Conservation (phyloP, 768 basidiomycete genomes). For the Boletus sp. region DNA sequence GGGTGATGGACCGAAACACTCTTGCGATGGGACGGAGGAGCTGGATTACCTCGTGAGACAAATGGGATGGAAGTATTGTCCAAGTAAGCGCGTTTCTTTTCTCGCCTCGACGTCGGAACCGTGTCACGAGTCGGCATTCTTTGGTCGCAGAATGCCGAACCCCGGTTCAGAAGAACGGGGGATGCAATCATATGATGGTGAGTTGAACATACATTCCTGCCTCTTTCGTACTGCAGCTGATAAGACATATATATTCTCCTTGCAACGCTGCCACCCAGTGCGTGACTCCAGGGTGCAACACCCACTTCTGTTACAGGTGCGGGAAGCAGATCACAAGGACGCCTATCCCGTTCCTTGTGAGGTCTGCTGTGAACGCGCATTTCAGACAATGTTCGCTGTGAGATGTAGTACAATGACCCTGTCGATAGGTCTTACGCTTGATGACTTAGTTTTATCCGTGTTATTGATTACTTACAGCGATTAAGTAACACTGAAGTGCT, state of each 20-base stretch:
- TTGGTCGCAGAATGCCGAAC: conserved; percentile 38
- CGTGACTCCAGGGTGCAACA: conserved; percentile 51
- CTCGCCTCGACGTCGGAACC: neutral
- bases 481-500: neutral
- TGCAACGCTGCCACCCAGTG: conserved; percentile 36
- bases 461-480: neutral
- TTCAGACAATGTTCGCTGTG: conserved; percentile 32
- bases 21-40: conserved; percentile 58
- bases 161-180: conserved; percentile 50
- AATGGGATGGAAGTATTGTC: conserved; percentile 63
- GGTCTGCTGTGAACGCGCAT: conserved; percentile 33
- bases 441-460: neutral
- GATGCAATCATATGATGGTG: conserved; percentile 63
- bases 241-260: neutral
- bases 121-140: neutral
- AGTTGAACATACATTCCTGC: conserved; percentile 18
- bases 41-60: conserved; percentile 47
- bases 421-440: neutral
- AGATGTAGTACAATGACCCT: neutral
- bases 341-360: conserved; percentile 30
- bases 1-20: conserved; percentile 40
- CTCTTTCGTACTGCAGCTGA: neutral
- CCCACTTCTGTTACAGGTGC: conserved; percentile 55
- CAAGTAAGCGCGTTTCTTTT: conserved; percentile 37
- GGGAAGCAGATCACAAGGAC: conserved; percentile 46